Evolutionary conservation across 495 filamentous ascomycete species (phyloP), one percentile per base, ranked within the genome.

Genomic region (Letharia lupina): DNA sequence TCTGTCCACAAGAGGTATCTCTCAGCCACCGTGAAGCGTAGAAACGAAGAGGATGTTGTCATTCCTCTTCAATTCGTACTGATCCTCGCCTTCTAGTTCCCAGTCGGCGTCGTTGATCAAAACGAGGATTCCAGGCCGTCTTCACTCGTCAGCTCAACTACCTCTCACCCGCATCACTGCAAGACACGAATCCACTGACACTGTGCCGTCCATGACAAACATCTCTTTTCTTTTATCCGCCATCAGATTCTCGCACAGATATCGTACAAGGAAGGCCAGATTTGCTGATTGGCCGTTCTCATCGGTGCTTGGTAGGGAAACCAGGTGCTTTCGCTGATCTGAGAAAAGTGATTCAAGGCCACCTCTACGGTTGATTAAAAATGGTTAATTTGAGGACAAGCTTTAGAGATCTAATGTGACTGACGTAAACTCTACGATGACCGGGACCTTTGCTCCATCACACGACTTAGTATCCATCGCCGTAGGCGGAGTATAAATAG

Each of bases 71-170:
- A 98, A 79, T 72, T 91, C 87, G 74, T 96, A 98, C 64, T 81
- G 82, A 69, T 92, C 91, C 76, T 97, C 93, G 11, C 93, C 94
- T 76, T 98, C 95, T 18, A 99, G 84, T 77, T 97, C 93, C 94
- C 94, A 99, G 73, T 99, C 94, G 52, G 90, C 88, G 70, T 99
- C 93, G 74, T 99, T 99, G 75, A 99, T 93, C 65, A 99, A 79
- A 20, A 97, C 95, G 59, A 99, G 84, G 71, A 98, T 96, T n/a
- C 94, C 94, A 9, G 94, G 93, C 60, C 95, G 91, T 42, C 94
- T 98, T 70, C 59, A 20, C 44, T 33, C 65, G 7, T 45, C 50
- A 63, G 59, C 70, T 68, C 61, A 67, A 61, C 5, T 31, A 54
- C 11, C 20, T 42, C 3, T 62, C 39, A 13, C 13, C 10, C 28